These are phyloP conservation scores for Acidomyces sp. DNA, from an alignment of 495 filamentous ascomycete genomes.

Conservation along the genomic window DNA sequence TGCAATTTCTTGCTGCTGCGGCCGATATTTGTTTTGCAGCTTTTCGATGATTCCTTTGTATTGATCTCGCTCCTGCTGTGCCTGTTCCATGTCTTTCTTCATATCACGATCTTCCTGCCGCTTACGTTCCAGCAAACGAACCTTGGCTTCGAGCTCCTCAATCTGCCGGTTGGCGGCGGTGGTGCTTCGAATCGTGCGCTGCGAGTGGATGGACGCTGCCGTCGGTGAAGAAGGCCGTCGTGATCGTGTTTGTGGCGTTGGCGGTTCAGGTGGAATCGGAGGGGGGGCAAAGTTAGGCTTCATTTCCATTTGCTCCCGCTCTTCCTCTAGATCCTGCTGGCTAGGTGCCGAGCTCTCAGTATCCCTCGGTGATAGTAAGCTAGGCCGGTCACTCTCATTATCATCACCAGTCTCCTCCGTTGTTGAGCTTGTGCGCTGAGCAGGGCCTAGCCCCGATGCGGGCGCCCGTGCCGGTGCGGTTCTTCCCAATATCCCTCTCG, in stretches of 20 bases:
- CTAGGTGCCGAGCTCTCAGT: conserved; percentile 2
- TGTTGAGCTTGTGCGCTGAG: conserved; percentile 10
- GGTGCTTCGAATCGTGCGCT: conserved; percentile 17
- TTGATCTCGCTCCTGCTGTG: conserved; percentile 69
- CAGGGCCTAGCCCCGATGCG: background rate
- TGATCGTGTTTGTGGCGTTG: conserved; percentile 9
- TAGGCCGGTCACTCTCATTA: conserved; percentile 7
- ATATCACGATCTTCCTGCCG: conserved; percentile 75
- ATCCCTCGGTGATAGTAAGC: conserved; percentile 2
- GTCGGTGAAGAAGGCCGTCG: conserved; percentile 16
- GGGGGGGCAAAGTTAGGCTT: conserved; percentile 17
- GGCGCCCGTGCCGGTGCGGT: background rate
- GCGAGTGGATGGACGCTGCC: conserved; percentile 27
- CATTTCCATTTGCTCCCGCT: conserved; percentile 2
- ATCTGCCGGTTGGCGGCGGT: conserved; percentile 39
- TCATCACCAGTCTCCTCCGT: conserved; percentile 13
- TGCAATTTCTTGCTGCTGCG: conserved; percentile 66
- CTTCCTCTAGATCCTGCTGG: conserved; percentile 1
- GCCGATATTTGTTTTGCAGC: conserved; percentile 75
- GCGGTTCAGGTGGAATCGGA: conserved; percentile 11
- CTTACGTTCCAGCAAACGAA: conserved; percentile 28
- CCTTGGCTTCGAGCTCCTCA: conserved; percentile 28
- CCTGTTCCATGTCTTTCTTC: conserved; percentile 60
- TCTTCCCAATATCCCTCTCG: background rate
- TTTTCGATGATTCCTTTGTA: conserved; percentile 86